Percentiles rank a stretch among this genome's conserved stretches.
Evolutionary conservation across 2,329 filamentous ascomycete species (phyloP).

Genomic region (Lachnellula cervina): DNA sequence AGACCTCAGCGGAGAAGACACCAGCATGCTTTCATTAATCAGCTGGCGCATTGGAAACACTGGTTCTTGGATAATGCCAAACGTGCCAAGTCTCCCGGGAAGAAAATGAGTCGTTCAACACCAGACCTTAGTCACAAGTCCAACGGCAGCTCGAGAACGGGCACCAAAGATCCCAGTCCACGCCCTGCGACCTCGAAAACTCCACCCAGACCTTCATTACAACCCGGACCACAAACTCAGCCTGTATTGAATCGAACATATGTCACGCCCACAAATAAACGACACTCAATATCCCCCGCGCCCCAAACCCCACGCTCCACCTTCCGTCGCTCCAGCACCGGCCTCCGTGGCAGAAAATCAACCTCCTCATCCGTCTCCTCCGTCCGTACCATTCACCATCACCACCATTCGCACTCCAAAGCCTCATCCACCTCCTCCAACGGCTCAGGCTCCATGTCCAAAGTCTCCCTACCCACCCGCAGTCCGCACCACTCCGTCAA

Average conservation of each 20-base stretch:
- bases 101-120: constrained; percentile 43
- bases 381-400: constrained; percentile 83
- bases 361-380: constrained; percentile 94
- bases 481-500: constrained; percentile 90
- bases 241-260: constrained; percentile 33
- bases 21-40: constrained; percentile 60
- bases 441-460: constrained; percentile 66
- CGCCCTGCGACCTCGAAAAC: constrained; percentile 53
- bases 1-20: constrained; percentile 46
- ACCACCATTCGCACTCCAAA: constrained; percentile 85
- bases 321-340: constrained; percentile 75
- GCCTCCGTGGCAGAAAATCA: constrained; percentile 86
- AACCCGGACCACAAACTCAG: constrained; percentile 30
- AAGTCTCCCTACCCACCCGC: constrained; percentile 59
- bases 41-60: constrained; percentile 63
- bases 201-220: constrained; percentile 32
- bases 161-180: constrained; percentile 49
- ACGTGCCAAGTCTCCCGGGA: constrained; percentile 52
- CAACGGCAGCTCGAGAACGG: constrained; percentile 36
- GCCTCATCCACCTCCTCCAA: constrained; percentile 88
- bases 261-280: constrained; percentile 50
- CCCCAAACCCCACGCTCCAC: constrained; percentile 85
- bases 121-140: constrained; percentile 53
- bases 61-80: constrained; percentile 68
- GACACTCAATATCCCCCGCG: constrained; percentile 79